Evolutionary conservation across 148 eudicot species (phyloP), one percentile per base, ranked within the genome.

Genomic region (Camellia sinensis): DNA sequence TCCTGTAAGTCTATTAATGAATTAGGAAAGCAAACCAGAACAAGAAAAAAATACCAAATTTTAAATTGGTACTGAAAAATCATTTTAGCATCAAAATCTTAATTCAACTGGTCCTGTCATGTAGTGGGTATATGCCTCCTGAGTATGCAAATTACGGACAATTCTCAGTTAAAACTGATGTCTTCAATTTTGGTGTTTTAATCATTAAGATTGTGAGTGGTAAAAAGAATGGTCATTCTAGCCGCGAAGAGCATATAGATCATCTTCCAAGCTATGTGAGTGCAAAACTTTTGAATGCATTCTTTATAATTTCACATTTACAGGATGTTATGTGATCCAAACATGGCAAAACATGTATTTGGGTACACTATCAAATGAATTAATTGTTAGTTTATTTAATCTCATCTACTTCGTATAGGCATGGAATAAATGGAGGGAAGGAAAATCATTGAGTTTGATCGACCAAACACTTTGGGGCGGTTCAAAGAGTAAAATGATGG

Each of bases 51-150:
- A 29, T 29, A 29, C 37, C 1, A 29, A 29, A 29, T 29, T 29
- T 29, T 29, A 29, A 29, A 29, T 29, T 29, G 37, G 37, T 29
- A 29, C 1, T 29, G 37, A 29, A 29, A 67, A 13, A 45, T 40
- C 1, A 29, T 11, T 12, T 40, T 67, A 40, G 48, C 45, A 40
- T n/a, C n/a, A 11, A 41, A 67, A 40, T 13, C 29, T 69, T 3
- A 19, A 29, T 69, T 60, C 21, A 8, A 8, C 11, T 69, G 73
- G 1, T 44, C 53, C 2, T 69, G 5, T 45, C 5, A 8, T 69
- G 53, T 6, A 88, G 89, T 52, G 91, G 89, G 3, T 88, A 89
- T 56, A 89, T 87, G 88, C 43, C 91, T n/a, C 91, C 89, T 0
- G 91, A 89, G 70, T 89, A 89, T 45, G 54, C 71, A 52, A 48